These are phyloP conservation scores for Penicillium rolfsii DNA, from an alignment of 2,329 filamentous ascomycete genomes.

Conservation along the genomic window DNA sequence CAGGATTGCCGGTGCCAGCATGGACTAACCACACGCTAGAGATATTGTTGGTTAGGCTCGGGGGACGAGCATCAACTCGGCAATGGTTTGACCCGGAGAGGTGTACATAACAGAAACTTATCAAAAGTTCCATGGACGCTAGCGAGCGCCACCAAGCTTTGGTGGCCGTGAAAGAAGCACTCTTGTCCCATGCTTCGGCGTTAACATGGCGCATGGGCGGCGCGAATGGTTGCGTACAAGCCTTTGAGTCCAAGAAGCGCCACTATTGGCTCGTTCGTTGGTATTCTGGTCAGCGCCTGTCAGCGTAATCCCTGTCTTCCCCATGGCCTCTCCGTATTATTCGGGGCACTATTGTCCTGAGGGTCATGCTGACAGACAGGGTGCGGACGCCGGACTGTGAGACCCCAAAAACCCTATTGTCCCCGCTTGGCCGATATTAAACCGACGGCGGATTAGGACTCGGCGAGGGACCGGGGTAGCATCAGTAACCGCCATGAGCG, in stretches of 20 bases:
- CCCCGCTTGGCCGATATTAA: constrained; percentile 16
- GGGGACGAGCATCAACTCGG: constrained; percentile 13
- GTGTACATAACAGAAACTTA: constrained; percentile 7
- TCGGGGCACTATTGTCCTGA: not conserved
- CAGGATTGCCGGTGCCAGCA: constrained; percentile 14
- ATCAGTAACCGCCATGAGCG: not conserved
- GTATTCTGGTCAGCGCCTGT: not conserved
- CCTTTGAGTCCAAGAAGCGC: constrained; percentile 10
- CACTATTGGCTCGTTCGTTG: constrained; percentile 5
- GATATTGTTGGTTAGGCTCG: constrained; percentile 16
- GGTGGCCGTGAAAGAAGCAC: constrained; percentile 19
- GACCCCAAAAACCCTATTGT: constrained; percentile 6
- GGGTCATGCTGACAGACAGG: constrained; percentile 16
- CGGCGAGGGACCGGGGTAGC: not conserved
- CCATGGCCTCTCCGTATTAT: not conserved
- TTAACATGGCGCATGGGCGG: constrained; percentile 9
- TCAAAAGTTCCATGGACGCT: constrained; percentile 6
- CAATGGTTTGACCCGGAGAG: constrained; percentile 11
- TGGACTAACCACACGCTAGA: constrained; percentile 16
- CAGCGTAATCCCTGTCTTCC: not conserved
- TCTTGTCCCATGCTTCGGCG: constrained; percentile 12
- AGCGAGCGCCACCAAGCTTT: constrained; percentile 24
- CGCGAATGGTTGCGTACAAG: constrained; percentile 16
- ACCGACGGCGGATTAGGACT: constrained; percentile 5
- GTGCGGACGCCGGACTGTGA: not conserved